Conservation (phyloP, 352 stramenopile genomes). For the Phytophthora cajani region DNA sequence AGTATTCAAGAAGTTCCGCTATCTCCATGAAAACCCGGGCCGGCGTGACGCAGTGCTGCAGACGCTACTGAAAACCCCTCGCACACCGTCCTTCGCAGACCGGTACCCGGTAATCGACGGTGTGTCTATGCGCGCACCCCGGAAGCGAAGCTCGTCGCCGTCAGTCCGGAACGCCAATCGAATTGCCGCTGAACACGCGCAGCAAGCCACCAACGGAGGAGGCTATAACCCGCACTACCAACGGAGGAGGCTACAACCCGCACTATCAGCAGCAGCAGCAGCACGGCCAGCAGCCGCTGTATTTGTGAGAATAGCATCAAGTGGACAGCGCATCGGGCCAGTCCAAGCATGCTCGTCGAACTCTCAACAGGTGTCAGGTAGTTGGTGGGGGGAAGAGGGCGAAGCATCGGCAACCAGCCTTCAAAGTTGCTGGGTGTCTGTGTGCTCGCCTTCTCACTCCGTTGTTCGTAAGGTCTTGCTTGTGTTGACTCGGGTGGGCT, state of each 20-base stretch:
- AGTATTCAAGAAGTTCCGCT: conserved; percentile 86
- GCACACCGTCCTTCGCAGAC: conserved; percentile 85
- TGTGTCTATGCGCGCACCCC: conserved; percentile 76
- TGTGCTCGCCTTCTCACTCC: neutral
- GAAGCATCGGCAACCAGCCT: conserved; percentile 8
- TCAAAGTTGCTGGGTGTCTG: conserved; percentile 15
- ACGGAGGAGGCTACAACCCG: conserved; percentile 18
- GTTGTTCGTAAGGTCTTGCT: conserved; percentile 15
- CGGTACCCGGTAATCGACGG: conserved; percentile 85
- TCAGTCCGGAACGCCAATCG: conserved; percentile 43
- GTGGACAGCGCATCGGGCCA: conserved; percentile 14
- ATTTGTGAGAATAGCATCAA: conserved; percentile 38
- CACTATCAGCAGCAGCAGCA: conserved; percentile 29
- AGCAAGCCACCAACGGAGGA: conserved; percentile 27
- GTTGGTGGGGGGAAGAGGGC: neutral
- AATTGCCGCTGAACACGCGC: conserved; percentile 33
- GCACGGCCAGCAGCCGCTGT: conserved; percentile 34
- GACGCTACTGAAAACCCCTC: conserved; percentile 81
- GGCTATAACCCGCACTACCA: no score
- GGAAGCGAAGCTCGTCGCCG: conserved; percentile 60
- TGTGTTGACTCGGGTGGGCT: conserved; percentile 19
- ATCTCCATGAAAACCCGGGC: conserved; percentile 78
- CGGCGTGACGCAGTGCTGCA: conserved; percentile 85
- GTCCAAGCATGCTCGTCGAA: conserved; percentile 15
- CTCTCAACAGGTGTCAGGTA: conserved; percentile 8